Conservation (phyloP, 2,329 filamentous ascomycete genomes). For the Nannizziopsis barbatae region DNA sequence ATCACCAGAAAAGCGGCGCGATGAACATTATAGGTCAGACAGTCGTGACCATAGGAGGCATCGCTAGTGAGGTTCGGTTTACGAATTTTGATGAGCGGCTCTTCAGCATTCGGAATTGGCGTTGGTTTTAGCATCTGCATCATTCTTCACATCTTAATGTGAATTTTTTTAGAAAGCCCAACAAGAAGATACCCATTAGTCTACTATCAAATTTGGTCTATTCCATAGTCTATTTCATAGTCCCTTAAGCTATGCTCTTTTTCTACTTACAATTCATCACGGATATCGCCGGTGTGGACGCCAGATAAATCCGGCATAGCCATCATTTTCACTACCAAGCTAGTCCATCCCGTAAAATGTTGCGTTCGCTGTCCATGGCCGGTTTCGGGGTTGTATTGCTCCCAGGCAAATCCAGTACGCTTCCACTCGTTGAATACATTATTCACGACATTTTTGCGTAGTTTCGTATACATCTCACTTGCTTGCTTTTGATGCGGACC, state of each 20-base stretch:
- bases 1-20: constrained; percentile 2
- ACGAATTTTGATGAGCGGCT: not conserved
- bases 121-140: not conserved
- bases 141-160: not conserved
- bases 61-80: constrained; percentile 13
- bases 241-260: too few species aligned
- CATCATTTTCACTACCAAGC: constrained; percentile 94
- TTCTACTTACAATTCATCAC: constrained; percentile 41
- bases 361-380: constrained; percentile 89
- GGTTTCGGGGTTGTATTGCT: constrained; percentile 92
- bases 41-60: constrained; percentile 20
- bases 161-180: constrained; percentile 12
- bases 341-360: constrained; percentile 99
- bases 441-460: constrained; percentile 74
- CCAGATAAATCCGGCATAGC: constrained; percentile 62
- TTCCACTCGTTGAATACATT: constrained; percentile 83
- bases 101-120: not conserved
- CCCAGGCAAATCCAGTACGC: constrained; percentile 92
- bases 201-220: not conserved
- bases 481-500: constrained; percentile 62
- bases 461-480: constrained; percentile 58
- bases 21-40: constrained; percentile 16
- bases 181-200: constrained; percentile 10
- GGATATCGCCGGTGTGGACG: constrained; percentile 20
- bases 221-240: too few species aligned